Evolutionary conservation across 768 basidiomycete genomes (phyloP).

Genomic region (Holtermanniella nyarrowii): DNA sequence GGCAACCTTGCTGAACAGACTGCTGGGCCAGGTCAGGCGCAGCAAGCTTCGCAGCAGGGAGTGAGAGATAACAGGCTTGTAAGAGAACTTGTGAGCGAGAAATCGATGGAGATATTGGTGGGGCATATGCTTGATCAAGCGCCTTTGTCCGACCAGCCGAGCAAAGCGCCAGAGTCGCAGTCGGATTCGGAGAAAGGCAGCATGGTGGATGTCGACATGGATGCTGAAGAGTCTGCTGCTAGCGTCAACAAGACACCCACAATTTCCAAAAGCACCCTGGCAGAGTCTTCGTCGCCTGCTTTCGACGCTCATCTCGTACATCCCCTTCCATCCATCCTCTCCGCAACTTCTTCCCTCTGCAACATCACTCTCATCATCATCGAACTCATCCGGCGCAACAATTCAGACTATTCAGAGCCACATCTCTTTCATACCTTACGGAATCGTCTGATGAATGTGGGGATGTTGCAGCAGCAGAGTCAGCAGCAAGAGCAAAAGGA

Average conservation of each 20-base stretch:
- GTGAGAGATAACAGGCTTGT: conserved; percentile 62
- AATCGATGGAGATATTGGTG: conserved; percentile 60
- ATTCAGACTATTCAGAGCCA: conserved; percentile 96
- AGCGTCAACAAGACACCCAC: not conserved
- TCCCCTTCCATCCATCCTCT: conserved; percentile 30
- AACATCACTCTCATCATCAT: conserved; percentile 80
- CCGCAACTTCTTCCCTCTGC: conserved; percentile 59
- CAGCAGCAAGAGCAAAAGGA: conserved; percentile 58
- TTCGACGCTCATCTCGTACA: conserved; percentile 31
- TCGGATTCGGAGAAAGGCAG: not conserved
- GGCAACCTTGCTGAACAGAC: conserved; percentile 45
- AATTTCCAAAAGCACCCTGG: not conserved
- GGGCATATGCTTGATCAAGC: conserved; percentile 69
- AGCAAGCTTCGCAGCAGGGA: conserved; percentile 2
- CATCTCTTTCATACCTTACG: conserved; percentile 89
- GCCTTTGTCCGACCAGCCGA: conserved; percentile 17
- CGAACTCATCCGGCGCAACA: conserved; percentile 92
- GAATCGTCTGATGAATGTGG: conserved; percentile 72
- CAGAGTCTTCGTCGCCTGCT: conserved; percentile 1
- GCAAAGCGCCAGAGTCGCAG: conserved; percentile 4
- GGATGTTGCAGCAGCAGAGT: conserved; percentile 32
- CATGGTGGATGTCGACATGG: not conserved
- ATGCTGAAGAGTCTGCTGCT: not conserved
- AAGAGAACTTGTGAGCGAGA: conserved; percentile 67
- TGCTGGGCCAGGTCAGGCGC: conserved; percentile 11